Base-by-base conservation (phyloP, 2,329 filamentous ascomycete species). In the Alternaria panax region DNA sequence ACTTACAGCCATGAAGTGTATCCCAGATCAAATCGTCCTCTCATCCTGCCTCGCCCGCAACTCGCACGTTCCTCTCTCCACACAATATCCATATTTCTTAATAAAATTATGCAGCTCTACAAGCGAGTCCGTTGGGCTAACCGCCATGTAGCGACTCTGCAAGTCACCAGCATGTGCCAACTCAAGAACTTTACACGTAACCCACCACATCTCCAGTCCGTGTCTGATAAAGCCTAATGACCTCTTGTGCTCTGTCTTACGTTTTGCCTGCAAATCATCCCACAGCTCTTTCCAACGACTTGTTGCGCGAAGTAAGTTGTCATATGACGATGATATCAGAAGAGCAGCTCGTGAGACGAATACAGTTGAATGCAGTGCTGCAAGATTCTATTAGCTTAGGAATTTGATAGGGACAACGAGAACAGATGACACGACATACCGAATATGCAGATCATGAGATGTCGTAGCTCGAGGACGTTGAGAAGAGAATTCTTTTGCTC, bases 251-350 rank as follows among this genome's bases (percentile, higher is more conserved):
- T 22, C 32, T 2, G 9, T 30, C 28, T 48, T 25, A 11, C 43
- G 20, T 32, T 24, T 47, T 11, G 52, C 14, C 3, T 56, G 22
- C 9, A 59, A 34, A 12, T 12, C 5, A 22, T 68, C 32, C 60
- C 65, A 63, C 6, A 66, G 34, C 9, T 58, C 50, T 57, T 65
- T 69, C 66, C 66, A 69, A 3, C 66, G 63, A 7, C 34, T 20
- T 6, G 43, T 51, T 3, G 63, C 65, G n/a, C 63, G 63, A 6
- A 32, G 11, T 7, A 69, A 47, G n/a, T 46, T 9, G 3, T 38
- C 0, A 3, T 57, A 24, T 5, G 57, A 52, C 7, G 54, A 53
- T 6, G 45, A 12, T 3, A n/a, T 7, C 4, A 51, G 5, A 14
- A 51, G 48, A 25, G 22, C 11, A 22, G 48, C 34, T 14, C 48